Evolutionary conservation across 2,329 filamentous ascomycete species (phyloP), one percentile per base, ranked within the genome.

Genomic region (Macrophomina pseudophaseolina): DNA sequence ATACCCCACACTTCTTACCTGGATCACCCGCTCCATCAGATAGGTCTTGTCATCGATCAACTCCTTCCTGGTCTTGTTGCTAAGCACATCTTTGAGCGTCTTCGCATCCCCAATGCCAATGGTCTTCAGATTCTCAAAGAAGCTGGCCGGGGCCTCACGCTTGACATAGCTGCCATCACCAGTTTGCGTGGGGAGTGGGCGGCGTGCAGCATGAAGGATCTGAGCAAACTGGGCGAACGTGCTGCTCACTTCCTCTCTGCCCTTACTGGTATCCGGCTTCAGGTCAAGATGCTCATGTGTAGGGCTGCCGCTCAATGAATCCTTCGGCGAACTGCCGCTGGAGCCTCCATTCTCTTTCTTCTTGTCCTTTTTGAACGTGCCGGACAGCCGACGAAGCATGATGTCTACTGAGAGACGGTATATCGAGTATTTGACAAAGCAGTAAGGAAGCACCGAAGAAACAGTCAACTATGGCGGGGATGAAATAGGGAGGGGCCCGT

Each of bases 31-130:
- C 76, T 93, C 91, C 87, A 93, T 91, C 52, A 92, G 81, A 83
- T 92, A 91, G 1, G 88, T 91, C 79, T 90, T 91, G 80, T 94
- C 92, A 72, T 94, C 89, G 5, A 87, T 78, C 11, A 89, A 81
- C 56, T 86, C 84, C 1, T 90, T 88, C 71, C 86, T 89, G 38
- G 88, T 76, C 77, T 91, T 88, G 68, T 80, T 83, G 65, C 85
- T 84, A 66, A 92, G 80, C 52, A 90, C 74, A 70, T 92, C 90
- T 82, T 77, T 72, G 44, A 78, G 68, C 66, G 73, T 77, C 68
- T 69, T 72, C 46, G 73, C 73, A 59, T 74, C 85, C 81, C 74
- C 81, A 74, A 82, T 67, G 69, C 84, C 76, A 23, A 92, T 76
- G 5, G 84, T 78, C 69, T 82, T 86, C 58, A 92, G 70, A 71